Base-by-base conservation (phyloP, 2,329 filamentous ascomycete species). In the Xylaria sp. region DNA sequence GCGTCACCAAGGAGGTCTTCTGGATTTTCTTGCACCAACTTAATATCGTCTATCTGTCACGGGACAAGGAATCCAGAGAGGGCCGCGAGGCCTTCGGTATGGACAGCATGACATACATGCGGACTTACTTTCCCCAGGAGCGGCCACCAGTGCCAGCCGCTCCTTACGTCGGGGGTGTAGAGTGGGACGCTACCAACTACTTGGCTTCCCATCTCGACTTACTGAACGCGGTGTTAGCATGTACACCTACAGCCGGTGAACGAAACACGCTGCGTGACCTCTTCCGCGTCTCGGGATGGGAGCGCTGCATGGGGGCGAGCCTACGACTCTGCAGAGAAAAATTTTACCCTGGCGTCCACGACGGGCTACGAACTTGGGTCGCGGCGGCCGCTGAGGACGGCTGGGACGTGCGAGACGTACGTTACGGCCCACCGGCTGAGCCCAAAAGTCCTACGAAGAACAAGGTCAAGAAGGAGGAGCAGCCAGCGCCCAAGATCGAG, bases 101-200 rank as follows among this genome's bases (percentile, higher is more conserved):
- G 29, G 76, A 79, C n/a, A 75, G 75, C 35, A 84, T 85, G 67
- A 82, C 82, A 48, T 91, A 86, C 80, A 90, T 88, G 82, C 73
- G 82, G 49, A 83, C 85, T 17, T 86, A 93, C 76, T 98, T 97
- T 74, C 94, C 95, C 0, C 86, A 88, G 47, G 91, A 93, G 68
- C 88, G 93, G 0, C 91, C 93, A 3, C 95, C 95, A 0, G 93
- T 98, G 0, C 92, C 94, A 25, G 94, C 95, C 15, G 94, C 94
- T 4, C 94, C 94, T 0, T 98, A 98, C 73, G 93, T 98, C 41
- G 95, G 95, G 49, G 94, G 95, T 55, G 95, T 98, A 9, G 95
- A 99, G 77, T 98, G 95, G 95, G 95, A 98, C 74, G 95, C 95
- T 2, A 98, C 95, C 9, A 97, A 97, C 76, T 98, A 98, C 74